A percentile compares a stretch with the other conserved stretches of the same genome.
phyloP scores from a whole-genome alignment of 352 stramenopile species.

The Lagenidium sp. region DNA sequence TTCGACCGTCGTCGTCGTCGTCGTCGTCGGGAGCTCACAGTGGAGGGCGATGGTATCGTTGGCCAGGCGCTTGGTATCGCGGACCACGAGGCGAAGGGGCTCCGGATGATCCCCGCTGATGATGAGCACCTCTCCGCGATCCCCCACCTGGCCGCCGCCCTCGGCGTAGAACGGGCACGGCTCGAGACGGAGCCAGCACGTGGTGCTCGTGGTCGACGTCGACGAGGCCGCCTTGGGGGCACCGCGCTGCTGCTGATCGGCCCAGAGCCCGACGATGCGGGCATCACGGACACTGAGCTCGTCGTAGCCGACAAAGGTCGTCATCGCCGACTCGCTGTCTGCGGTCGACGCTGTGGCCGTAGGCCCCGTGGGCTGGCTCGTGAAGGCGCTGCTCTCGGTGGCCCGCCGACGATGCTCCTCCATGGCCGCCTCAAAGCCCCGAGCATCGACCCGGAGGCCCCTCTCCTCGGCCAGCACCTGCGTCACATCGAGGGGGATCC shows the following conservation, averaged over 20 bases:
- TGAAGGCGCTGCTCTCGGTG: conserved; percentile 32
- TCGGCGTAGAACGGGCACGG: conserved; percentile 71
- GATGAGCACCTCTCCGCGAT: conserved; percentile 32
- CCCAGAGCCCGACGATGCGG: conserved; percentile 29
- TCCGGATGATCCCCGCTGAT: neutral
- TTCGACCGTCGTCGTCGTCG: conserved; percentile 15
- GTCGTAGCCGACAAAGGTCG: conserved; percentile 56
- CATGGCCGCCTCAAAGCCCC: conserved; percentile 39
- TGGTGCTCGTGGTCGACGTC: neutral
- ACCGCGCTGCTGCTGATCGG: neutral
- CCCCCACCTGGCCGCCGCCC: conserved; percentile 67
- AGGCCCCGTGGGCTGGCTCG: conserved; percentile 1
- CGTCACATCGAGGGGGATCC: conserved; percentile 72
- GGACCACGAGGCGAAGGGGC: conserved; percentile 15
- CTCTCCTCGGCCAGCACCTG: conserved; percentile 53
- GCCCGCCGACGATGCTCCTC: conserved; percentile 39
- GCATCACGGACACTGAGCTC: conserved; percentile 22
- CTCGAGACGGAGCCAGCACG: conserved; percentile 37
- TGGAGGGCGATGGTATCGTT: conserved; percentile 37
- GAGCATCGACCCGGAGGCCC: conserved; percentile 39
- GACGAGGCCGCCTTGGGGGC: conserved; percentile 3
- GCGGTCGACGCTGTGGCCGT: neutral
- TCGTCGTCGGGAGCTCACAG: conserved; percentile 26
- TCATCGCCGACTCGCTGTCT: neutral
- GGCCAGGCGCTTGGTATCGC: conserved; percentile 29